Evolutionary conservation across 768 basidiomycete genomes (phyloP).

Genomic region (Pholiota microspora): DNA sequence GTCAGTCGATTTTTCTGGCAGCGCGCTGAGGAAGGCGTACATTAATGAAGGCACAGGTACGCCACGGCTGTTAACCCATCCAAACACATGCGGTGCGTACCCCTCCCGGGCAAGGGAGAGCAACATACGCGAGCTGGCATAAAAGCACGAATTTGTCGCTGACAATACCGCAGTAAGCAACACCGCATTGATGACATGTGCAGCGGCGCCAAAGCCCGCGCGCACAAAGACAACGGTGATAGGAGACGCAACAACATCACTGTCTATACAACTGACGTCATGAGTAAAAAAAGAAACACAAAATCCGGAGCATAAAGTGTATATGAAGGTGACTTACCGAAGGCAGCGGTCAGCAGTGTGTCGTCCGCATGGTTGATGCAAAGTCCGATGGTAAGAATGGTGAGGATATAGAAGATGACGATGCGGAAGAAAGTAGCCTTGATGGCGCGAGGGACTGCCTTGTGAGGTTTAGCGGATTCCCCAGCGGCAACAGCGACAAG

Average conservation of each 20-base stretch:
- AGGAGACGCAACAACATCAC: slow-evolving; percentile 55
- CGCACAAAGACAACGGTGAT: slow-evolving; percentile 62
- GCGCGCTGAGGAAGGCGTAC: slow-evolving; percentile 22
- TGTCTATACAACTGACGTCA: slow-evolving; percentile 26
- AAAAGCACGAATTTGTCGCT: slow-evolving; percentile 65
- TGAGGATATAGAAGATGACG: slow-evolving; percentile 61
- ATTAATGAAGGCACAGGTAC: slow-evolving; percentile 59
- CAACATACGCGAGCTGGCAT: slow-evolving; percentile 61
- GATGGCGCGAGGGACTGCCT: slow-evolving; percentile 61
- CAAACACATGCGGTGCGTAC: slow-evolving; percentile 63
- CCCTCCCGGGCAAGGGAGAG: slow-evolving; percentile 61
- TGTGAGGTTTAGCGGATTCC: slow-evolving; percentile 62
- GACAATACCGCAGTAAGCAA: slow-evolving; percentile 65
- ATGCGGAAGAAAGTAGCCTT: slow-evolving; percentile 70
- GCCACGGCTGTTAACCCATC: slow-evolving; percentile 60
- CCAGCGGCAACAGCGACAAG: slow-evolving; percentile 74
- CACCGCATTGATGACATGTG: slow-evolving; percentile 64
- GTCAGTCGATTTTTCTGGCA: too few species aligned
- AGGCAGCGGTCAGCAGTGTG: slow-evolving; percentile 46
- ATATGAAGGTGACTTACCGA: slow-evolving; percentile 26
- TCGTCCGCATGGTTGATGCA: slow-evolving; percentile 61
- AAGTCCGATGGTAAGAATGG: slow-evolving; percentile 63
- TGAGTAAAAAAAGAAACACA: neutral
- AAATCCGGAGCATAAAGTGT: neutral
- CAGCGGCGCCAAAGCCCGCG: slow-evolving; percentile 60